phyloP scores from a whole-genome alignment of 805 yeast species.

The Metschnikowia vanudenii region DNA sequence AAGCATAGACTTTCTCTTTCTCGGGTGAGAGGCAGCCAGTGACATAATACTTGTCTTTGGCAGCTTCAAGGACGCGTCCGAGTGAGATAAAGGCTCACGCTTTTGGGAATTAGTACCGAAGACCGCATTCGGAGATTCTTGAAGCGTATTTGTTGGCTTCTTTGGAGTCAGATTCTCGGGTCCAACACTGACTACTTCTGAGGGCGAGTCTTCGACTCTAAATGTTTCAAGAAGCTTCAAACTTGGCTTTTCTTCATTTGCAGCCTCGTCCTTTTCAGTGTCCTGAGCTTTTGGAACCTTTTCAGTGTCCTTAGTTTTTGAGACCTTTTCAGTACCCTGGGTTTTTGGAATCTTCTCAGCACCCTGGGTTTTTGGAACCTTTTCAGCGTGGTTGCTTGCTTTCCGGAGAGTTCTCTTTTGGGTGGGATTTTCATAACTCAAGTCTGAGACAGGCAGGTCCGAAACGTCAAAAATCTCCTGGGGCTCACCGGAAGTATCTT shows the following conservation, averaged over 20 bases:
- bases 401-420: neutral
- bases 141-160: too few relatives aligned
- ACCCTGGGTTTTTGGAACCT: constrained; percentile 2
- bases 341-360: constrained; percentile 4
- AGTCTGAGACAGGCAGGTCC: neutral
- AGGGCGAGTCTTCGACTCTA: neutral
- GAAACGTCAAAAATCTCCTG: neutral
- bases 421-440: neutral
- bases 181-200: too few relatives aligned
- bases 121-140: too few relatives aligned
- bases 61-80: neutral
- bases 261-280: constrained; percentile 2
- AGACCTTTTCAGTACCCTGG: constrained; percentile 5
- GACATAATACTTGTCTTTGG: neutral
- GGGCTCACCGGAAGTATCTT: neutral
- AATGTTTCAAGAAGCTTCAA: neutral
- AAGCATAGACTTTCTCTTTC: constrained; percentile 16
- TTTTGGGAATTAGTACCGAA: too few relatives aligned
- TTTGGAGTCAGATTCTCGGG: too few relatives aligned
- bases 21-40: constrained; percentile 3
- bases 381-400: neutral
- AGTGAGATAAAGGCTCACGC: too few relatives aligned
- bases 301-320: neutral
- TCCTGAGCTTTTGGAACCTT: neutral
- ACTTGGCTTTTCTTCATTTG: neutral